These are phyloP conservation scores for Furculomyces boomerangus DNA, from an alignment of 371 early-diverging fungal species.

Conservation along the genomic window DNA sequence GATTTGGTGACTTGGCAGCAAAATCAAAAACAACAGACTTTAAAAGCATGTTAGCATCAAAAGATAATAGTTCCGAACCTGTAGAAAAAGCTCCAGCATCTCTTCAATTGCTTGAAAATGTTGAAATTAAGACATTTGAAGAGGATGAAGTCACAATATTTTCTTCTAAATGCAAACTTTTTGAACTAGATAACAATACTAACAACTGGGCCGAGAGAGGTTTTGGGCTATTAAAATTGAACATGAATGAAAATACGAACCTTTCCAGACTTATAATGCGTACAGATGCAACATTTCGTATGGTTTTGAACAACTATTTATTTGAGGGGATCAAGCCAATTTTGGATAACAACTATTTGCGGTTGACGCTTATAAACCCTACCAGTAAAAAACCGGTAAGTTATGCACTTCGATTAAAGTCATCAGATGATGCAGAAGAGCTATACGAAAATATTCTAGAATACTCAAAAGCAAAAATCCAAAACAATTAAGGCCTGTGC, in stretches of 20 bases:
- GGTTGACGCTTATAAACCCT: slow-evolving; percentile 30
- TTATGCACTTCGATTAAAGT: slow-evolving; percentile 25
- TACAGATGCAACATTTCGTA: slow-evolving; percentile 33
- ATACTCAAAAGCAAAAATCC: no score
- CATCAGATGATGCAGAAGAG: slow-evolving; percentile 6
- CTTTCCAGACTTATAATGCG: slow-evolving; percentile 37
- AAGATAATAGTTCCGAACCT: no score
- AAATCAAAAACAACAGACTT: no score
- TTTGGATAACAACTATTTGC: slow-evolving; percentile 34
- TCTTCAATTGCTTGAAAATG: no score
- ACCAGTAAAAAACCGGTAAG: slow-evolving; percentile 20
- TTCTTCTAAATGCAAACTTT: background rate
- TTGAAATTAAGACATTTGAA: background rate
- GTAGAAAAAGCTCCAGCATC: no score
- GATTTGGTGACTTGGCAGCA: no score
- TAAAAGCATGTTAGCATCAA: no score
- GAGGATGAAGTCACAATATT: background rate
- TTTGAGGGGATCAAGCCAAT: slow-evolving; percentile 32
- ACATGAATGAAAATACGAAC: slow-evolving; percentile 4
- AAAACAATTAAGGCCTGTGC: no score
- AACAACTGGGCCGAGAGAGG: slow-evolving; percentile 20
- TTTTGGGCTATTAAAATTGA: slow-evolving; percentile 18
- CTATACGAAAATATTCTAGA: background rate
- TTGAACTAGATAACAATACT: background rate
- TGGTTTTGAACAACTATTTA: slow-evolving; percentile 35